Conservation (phyloP, 441 rosid species). For the Adansonia rubrostipa region DNA sequence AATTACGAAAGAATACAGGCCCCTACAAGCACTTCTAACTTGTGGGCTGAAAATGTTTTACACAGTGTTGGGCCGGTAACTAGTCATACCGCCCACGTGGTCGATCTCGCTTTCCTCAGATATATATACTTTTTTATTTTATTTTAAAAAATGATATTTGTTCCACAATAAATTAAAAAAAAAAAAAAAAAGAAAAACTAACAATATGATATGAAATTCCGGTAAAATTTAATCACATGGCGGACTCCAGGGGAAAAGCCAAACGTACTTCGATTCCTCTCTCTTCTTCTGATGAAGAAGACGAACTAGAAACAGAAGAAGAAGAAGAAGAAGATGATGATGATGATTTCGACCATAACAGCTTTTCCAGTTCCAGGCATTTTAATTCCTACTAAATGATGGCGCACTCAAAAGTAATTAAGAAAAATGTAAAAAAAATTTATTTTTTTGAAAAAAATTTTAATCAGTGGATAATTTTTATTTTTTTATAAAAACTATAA, state of each 20-base stretch:
- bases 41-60: background rate
- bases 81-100: background rate
- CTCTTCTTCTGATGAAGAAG: slow-evolving; percentile 37
- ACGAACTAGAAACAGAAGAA: slow-evolving; percentile 28
- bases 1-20: background rate
- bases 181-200: background rate
- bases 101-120: background rate
- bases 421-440: too few species aligned
- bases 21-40: background rate
- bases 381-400: background rate
- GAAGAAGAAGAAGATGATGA: slow-evolving; percentile 20
- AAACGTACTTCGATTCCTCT: slow-evolving; percentile 22
- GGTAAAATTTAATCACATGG: background rate
- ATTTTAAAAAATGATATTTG: background rate
- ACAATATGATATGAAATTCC: background rate
- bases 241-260: slow-evolving; percentile 2
- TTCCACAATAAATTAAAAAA: background rate
- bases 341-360: slow-evolving; percentile 21
- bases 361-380: slow-evolving; percentile 28
- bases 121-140: too few species aligned
- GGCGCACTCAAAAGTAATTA: too few species aligned
- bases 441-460: too few species aligned
- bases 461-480: too few species aligned
- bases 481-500: too few species aligned
- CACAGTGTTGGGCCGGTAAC: background rate